Conservation (phyloP, 352 stramenopile species). For the Phytophthora agathidicida region DNA sequence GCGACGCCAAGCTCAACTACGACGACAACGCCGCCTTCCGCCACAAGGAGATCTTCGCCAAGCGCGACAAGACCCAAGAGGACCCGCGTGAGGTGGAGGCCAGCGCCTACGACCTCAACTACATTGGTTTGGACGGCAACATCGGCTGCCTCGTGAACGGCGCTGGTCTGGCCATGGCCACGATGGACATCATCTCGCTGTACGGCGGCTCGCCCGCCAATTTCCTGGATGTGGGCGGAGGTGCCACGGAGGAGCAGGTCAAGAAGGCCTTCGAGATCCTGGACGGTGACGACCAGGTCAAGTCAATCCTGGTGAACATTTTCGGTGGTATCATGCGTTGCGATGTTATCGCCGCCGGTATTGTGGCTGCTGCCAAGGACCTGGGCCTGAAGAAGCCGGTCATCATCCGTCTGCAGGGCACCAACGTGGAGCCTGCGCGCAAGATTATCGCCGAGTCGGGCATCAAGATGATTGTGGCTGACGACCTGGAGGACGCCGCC, state of each 20-base stretch:
- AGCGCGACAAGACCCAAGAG: conserved; percentile 93
- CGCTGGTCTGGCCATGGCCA: conserved; percentile 98
- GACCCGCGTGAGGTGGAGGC: conserved; percentile 96
- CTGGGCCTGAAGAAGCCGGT: conserved; percentile 97
- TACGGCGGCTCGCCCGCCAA: conserved; percentile 97
- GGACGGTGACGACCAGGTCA: conserved; percentile 93
- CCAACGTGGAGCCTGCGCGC: conserved; percentile 96
- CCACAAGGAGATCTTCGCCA: conserved; percentile 94
- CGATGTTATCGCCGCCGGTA: conserved; percentile 96
- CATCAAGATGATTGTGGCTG: conserved; percentile 94
- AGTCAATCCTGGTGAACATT: conserved; percentile 99
- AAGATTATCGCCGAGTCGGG: conserved; percentile 94
- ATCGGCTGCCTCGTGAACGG: conserved; percentile 99
- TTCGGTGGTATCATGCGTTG: conserved; percentile 99
- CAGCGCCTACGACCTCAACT: conserved; percentile 97
- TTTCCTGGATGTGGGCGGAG: conserved; percentile 99
- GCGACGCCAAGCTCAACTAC: conserved; percentile 99
- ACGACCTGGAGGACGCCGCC: conserved; percentile 96
- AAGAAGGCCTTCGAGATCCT: conserved; percentile 90
- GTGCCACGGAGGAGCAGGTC: conserved; percentile 92
- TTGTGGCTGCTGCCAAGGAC: conserved; percentile 96
- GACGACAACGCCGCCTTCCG: conserved; percentile 98
- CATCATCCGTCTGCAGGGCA: conserved; percentile 98
- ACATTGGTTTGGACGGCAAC: conserved; percentile 99
- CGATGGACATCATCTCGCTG: conserved; percentile 99